Evolutionary conservation across 2,329 filamentous ascomycete genomes (phyloP), one percentile per base, ranked within the genome.

Genomic region (Xylariaceae sp.): DNA sequence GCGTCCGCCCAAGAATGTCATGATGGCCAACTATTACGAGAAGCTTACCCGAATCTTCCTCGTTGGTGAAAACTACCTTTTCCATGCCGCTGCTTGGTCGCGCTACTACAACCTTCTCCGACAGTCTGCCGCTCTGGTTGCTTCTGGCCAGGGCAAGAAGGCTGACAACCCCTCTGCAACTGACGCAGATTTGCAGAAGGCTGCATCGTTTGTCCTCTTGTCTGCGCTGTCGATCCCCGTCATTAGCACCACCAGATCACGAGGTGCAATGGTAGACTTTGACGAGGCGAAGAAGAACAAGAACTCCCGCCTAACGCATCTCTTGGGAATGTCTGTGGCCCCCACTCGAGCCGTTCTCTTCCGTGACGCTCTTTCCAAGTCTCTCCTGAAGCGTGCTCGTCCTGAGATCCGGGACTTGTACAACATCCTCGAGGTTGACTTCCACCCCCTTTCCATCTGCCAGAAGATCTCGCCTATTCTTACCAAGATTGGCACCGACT

Each of bases 1-100:
- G 86, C 91, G 95, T 53, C 93, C 93, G 34, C 89, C 95, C 52
- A 98, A 98, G 88, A 97, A 97, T 75, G 84, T 97, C 73, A 98
- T 99, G 95, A 99, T 99, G 95, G 95, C 95, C 79, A 99, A 98
- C 82, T 99, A 99, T 84, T 99, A 98, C 78, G 95, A 99, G 84
- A 98, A 98, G 81, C 87, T 99, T 56, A 97, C 95, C 36, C 88
- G 93, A 64, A 99, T 99, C 75, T 99, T 99, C 84, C 86, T 99
- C 62, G 95, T 98, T 66, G 96, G 94, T 76, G 95, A 98, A 80
- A 99, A 99, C 83, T 98, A 98, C 75, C 87, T 99, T 41, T 99
- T 99, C 87, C 95, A 99, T 74, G 95, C 95, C 67, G 95, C 95
- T 52, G 92, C 95, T 61, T 99, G 92, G 92, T 96, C 92, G 68